These are phyloP conservation scores for Leccinum ochraceum DNA, from an alignment of 768 basidiomycete genomes.

Conservation along the genomic window DNA sequence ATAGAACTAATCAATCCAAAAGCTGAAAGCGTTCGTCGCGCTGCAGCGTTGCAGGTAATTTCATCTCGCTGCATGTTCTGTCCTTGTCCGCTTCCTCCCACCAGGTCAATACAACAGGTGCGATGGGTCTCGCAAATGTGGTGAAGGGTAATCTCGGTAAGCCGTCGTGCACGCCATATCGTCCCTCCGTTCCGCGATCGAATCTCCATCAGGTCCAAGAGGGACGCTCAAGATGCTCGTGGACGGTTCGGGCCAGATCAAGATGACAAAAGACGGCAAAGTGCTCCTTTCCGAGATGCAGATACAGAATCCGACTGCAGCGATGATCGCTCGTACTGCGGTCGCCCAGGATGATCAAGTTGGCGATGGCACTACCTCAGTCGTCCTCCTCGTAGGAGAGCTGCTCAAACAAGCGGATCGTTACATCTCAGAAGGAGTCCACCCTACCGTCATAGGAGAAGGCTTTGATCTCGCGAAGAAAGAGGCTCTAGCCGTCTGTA, in stretches of 20 bases:
- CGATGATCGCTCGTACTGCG: slow-evolving; percentile 98
- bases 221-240: slow-evolving; percentile 99
- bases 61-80: slow-evolving; percentile 18
- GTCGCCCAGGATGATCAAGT: slow-evolving; percentile 99
- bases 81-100: slow-evolving; percentile 26
- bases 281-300: slow-evolving; percentile 99
- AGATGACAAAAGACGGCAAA: slow-evolving; percentile 99
- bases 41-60: slow-evolving; percentile 85
- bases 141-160: slow-evolving; percentile 96
- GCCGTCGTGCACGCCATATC: slow-evolving; percentile 27
- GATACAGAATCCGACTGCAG: slow-evolving; percentile 98
- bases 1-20: slow-evolving; percentile 97
- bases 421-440: slow-evolving; percentile 96
- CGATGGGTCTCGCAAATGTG: slow-evolving; percentile 95
- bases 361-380: slow-evolving; percentile 97
- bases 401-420: slow-evolving; percentile 97
- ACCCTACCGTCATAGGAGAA: slow-evolving; percentile 92
- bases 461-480: slow-evolving; percentile 99
- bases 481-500: slow-evolving; percentile 79
- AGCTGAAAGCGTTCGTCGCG: slow-evolving; percentile 89
- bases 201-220: slow-evolving; percentile 68
- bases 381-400: slow-evolving; percentile 94
- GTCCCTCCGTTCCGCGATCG: slow-evolving; percentile 25
- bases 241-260: slow-evolving; percentile 96
- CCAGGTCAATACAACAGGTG: slow-evolving; percentile 90